Evolutionary conservation across 257 asterid genomes (phyloP).

Genomic region (Dorcoceras hygrometricum): DNA sequence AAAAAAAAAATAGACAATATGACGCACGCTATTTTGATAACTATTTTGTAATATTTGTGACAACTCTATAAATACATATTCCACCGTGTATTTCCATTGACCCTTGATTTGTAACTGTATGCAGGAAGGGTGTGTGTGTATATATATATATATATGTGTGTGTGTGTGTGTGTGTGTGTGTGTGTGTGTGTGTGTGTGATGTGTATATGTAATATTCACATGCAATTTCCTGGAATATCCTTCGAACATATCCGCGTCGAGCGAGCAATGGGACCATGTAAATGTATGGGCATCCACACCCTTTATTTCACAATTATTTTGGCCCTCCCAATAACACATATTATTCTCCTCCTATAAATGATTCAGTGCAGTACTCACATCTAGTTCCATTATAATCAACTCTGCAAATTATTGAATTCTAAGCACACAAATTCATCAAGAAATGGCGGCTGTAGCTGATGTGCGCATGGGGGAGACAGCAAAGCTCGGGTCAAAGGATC

Average conservation of each 20-base stretch:
- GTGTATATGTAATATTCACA: too few species aligned
- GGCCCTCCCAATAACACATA: neutral
- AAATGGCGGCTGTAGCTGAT: constrained; percentile 59
- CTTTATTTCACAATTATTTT: constrained; percentile 21
- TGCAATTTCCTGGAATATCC: constrained; percentile 45
- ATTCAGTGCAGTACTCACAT: constrained; percentile 3
- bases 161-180: too few species aligned
- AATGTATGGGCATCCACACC: constrained; percentile 27
- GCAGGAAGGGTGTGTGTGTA: too few species aligned
- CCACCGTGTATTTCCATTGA: neutral
- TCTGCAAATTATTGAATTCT: constrained; percentile 6
- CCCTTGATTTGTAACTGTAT: neutral
- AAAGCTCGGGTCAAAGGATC: constrained; percentile 46
- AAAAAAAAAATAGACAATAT: too few species aligned
- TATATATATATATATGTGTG: too few species aligned
- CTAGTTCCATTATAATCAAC: constrained; percentile 16
- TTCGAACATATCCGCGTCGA: constrained; percentile 20
- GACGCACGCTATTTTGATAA: neutral
- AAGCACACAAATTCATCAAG: constrained; percentile 7
- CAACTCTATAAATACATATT: too few species aligned
- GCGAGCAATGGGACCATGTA: constrained; percentile 16
- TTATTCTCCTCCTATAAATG: constrained; percentile 11
- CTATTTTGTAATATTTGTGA: neutral
- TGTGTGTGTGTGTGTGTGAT: too few species aligned
- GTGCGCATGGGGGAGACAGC: constrained; percentile 52